Conservation (phyloP, 371 early-diverging fungal species). For the Mucor circinelloides region DNA sequence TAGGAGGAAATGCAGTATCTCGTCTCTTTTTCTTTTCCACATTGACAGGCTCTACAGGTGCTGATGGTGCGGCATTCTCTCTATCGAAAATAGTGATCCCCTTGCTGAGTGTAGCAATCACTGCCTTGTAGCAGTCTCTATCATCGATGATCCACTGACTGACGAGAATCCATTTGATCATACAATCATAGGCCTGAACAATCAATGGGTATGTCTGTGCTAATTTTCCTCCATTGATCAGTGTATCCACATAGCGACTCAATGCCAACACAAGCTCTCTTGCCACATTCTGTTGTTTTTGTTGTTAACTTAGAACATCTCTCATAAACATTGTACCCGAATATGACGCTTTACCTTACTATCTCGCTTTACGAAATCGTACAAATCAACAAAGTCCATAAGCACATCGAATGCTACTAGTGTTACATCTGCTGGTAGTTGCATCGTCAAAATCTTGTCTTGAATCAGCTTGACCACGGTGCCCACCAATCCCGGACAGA, state of each 20-base stretch:
- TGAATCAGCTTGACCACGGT: slow-evolving; percentile 73
- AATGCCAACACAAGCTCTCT: slow-evolving; percentile 72
- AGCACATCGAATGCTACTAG: slow-evolving; percentile 73
- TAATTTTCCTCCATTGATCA: slow-evolving; percentile 49
- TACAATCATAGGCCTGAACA: slow-evolving; percentile 75
- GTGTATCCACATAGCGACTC: slow-evolving; percentile 70
- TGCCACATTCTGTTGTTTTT: slow-evolving; percentile 74
- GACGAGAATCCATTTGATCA: slow-evolving; percentile 73
- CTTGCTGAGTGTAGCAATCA: slow-evolving; percentile 68
- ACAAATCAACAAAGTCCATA: slow-evolving; percentile 65
- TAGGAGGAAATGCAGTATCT: slow-evolving; percentile 47
- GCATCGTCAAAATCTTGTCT: slow-evolving; percentile 73
- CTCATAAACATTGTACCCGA: too few relatives aligned
- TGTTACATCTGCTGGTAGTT: slow-evolving; percentile 69
- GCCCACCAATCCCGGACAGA: slow-evolving; percentile 73
- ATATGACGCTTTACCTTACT: slow-evolving; percentile 56
- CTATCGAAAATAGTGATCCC: slow-evolving; percentile 71
- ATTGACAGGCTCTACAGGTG: slow-evolving; percentile 14
- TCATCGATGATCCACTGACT: slow-evolving; percentile 80
- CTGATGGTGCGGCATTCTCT: slow-evolving; percentile 25
- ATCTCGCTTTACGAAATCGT: slow-evolving; percentile 69
- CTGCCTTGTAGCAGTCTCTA: slow-evolving; percentile 66
- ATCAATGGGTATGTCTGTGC: slow-evolving; percentile 60
- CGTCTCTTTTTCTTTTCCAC: slow-evolving; percentile 49
- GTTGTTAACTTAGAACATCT: too few relatives aligned